Evolutionary conservation across 352 stramenopile species (phyloP).

Genomic region (Phytophthora melonis): DNA sequence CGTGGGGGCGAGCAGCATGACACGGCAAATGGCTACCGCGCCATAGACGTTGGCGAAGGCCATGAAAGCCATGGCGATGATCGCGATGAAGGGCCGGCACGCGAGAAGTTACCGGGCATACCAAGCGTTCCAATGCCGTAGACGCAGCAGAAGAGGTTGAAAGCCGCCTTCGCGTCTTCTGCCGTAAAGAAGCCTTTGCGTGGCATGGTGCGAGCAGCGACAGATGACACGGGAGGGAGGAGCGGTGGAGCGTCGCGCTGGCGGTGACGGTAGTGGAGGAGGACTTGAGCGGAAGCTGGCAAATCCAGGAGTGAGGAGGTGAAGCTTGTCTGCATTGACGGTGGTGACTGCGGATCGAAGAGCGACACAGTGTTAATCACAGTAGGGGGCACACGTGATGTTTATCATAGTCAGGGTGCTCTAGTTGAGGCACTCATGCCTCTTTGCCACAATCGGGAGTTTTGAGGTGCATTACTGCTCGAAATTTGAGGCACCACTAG

Average conservation of each 20-base stretch:
- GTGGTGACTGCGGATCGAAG: background rate
- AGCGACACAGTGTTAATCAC: background rate
- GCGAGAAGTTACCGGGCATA: constrained; percentile 63
- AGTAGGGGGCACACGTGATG: background rate
- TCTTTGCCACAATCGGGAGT: no score
- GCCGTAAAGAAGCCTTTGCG: constrained; percentile 32
- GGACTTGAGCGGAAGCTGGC: constrained; percentile 33
- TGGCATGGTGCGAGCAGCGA: background rate
- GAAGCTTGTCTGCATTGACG: background rate
- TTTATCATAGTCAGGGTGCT: no score
- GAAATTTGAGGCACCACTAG: no score
- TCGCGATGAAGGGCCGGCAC: constrained; percentile 48
- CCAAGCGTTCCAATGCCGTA: constrained; percentile 67
- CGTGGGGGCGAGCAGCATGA: constrained; percentile 54
- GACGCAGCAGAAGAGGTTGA: constrained; percentile 59
- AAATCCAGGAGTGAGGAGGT: constrained; percentile 11
- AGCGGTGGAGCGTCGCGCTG: background rate
- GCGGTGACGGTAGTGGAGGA: background rate
- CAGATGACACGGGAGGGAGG: background rate
- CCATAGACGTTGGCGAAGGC: constrained; percentile 56
- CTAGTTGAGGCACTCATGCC: background rate
- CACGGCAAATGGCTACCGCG: constrained; percentile 47
- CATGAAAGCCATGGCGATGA: constrained; percentile 60
- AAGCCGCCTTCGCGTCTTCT: constrained; percentile 50
- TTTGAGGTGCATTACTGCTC: no score